phyloP scores from a whole-genome alignment of 2,329 filamentous ascomycete species.

The Alternaria atra region DNA sequence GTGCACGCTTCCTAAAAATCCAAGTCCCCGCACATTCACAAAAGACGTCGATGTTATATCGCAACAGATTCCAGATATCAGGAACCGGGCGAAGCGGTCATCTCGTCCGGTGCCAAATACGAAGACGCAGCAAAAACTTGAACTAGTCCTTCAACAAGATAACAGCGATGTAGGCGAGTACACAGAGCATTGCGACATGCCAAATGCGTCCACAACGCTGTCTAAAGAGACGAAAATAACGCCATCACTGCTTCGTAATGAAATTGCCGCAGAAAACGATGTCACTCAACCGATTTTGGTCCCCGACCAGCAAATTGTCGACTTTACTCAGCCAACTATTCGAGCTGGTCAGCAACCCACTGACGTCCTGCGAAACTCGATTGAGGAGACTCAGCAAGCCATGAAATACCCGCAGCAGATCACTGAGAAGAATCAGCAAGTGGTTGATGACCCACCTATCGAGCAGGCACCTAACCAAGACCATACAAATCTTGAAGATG shows the following conservation, averaged over 20 bases:
- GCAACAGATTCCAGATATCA: neutral
- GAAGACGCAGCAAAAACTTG: neutral
- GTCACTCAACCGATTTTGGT: neutral
- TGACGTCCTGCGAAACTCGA: neutral
- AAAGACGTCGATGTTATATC: neutral
- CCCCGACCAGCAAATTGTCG: neutral
- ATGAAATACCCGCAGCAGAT: neutral
- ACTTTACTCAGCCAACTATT: neutral
- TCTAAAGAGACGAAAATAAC: neutral
- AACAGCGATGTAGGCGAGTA: neutral
- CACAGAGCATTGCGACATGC: neutral
- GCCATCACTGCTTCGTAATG: neutral
- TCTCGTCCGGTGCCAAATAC: neutral
- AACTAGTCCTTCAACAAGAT: neutral
- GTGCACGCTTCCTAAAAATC: neutral
- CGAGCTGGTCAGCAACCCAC: neutral
- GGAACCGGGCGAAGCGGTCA: neutral
- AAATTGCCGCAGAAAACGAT: neutral
- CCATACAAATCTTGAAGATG: conserved; percentile 19
- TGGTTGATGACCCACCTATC: conserved; percentile 8
- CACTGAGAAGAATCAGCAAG: neutral
- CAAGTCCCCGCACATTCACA: too few species aligned
- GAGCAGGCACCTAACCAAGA: neutral
- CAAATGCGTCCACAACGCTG: neutral
- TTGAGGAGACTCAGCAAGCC: neutral